These are phyloP conservation scores for Cryphonectria parasitica DNA, from an alignment of 2,329 filamentous ascomycete genomes.

Conservation along the genomic window DNA sequence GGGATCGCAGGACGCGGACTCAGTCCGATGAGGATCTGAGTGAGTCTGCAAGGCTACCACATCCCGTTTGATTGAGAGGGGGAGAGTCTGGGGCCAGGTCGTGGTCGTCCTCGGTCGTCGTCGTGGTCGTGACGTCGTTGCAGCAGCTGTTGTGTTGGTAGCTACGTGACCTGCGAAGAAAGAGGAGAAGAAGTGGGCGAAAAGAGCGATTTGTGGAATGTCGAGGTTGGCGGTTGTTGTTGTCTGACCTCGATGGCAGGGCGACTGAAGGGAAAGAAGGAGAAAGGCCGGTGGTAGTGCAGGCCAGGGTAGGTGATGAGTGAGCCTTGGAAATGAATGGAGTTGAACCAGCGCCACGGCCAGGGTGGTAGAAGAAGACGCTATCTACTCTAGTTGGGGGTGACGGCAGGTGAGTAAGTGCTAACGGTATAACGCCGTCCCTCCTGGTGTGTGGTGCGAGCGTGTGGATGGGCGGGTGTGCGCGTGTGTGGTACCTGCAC, in stretches of 20 bases:
- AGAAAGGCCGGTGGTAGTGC: background rate
- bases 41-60: slow-evolving; percentile 24
- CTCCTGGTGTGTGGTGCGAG: background rate
- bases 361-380: background rate
- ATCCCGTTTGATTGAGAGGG: slow-evolving; percentile 17
- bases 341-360: background rate
- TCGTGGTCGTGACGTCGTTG: background rate
- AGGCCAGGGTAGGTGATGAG: background rate
- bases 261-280: background rate
- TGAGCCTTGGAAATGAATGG: background rate
- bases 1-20: slow-evolving; percentile 20
- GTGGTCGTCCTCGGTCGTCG: slow-evolving; percentile 4
- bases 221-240: background rate
- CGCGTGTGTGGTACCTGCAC: background rate
- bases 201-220: background rate
- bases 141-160: too few species aligned
- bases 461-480: background rate
- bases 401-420: too few species aligned
- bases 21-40: slow-evolving; percentile 31
- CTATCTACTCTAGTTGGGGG: too few species aligned
- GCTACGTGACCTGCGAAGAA: background rate
- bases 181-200: background rate
- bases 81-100: slow-evolving; percentile 3
- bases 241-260: background rate
- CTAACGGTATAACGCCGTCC: background rate